Evolutionary conservation across 1,284 basidiomycete species (phyloP).

Genomic region (Tausonia pullulans): DNA sequence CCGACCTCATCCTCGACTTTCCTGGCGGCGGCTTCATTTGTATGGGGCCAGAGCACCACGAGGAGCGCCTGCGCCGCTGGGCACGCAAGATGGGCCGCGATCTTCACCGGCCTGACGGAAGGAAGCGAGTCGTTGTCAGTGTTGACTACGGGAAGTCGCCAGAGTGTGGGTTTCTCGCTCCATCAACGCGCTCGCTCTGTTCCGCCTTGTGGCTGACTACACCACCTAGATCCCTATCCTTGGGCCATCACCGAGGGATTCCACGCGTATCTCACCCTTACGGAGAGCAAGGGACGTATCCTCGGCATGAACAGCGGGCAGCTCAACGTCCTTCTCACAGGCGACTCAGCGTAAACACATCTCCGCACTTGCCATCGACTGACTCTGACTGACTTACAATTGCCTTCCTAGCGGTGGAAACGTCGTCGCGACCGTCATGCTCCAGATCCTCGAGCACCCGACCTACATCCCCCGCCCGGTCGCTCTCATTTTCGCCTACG

Average conservation of each 20-base stretch:
- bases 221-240: constrained; percentile 69
- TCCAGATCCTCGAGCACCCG: constrained; percentile 67
- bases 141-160: constrained; percentile 95
- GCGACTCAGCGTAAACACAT: constrained; percentile 69
- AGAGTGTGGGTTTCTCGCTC: constrained; percentile 53
- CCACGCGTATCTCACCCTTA: constrained; percentile 71
- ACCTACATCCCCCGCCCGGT: constrained; percentile 47
- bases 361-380: not conserved
- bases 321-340: constrained; percentile 64
- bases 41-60: constrained; percentile 90
- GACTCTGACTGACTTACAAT: not conserved
- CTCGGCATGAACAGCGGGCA: constrained; percentile 65
- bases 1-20: constrained; percentile 78
- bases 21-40: constrained; percentile 94
- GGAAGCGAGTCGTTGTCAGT: constrained; percentile 58
- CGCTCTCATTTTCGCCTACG: constrained; percentile 64
- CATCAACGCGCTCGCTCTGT: constrained; percentile 4
- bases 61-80: constrained; percentile 84
- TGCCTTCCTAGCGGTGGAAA: constrained; percentile 57
- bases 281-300: constrained; percentile 63
- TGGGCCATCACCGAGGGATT: constrained; percentile 91
- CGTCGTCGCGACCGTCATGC: constrained; percentile 66
- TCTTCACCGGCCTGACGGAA: not conserved
- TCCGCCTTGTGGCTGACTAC: constrained; percentile 11
- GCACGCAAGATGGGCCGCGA: constrained; percentile 52